Evolutionary conservation across 495 filamentous ascomycete species (phyloP), one percentile per base, ranked within the genome.

Genomic region (Penicilliopsis zonata): DNA sequence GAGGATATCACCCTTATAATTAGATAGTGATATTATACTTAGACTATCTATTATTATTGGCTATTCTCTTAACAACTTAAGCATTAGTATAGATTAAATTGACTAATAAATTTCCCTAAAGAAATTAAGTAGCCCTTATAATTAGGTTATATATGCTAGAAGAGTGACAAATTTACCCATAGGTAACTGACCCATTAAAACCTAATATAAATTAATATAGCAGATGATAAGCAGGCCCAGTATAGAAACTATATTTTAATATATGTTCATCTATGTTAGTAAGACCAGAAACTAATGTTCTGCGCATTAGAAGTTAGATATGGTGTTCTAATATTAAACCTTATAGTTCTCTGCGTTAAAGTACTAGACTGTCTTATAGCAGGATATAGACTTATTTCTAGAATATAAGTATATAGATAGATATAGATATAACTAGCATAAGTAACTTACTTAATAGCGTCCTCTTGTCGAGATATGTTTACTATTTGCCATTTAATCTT

Each of bases 341-440:
- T 98, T 92, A 52, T 87, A 94, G 4, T 75, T 66, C 49, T 98
- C 90, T 2, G 90, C 88, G 47, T 95, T 95, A 69, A 98, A 98
- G 49, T 96, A 96, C 53, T 98, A 95, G 46, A 98, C 90, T 15
- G 90, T 96, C 55, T 98, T 90, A 52, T 96, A 98, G 7, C 86
- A 90, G 22, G 86, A 76, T 70, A 98, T 92, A 0, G 90, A 95
- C 49, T 98, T 90, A 43, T 95, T 95, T 61, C 73, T n/a, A n/a
- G n/a, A n/a, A n/a, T 78, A 33, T 1, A 5, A 26, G n/a, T 4
- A 31, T 34, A 18, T n/a, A 3, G 20, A 29, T 43, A 26, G 40
- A 35, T 15, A 28, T 30, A 8, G 19, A 16, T 15, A n/a, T 5
- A 26, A 21, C 27, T 10, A 13, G 15, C 30, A 12, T 2, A 18